Percentiles rank a stretch among this genome's conserved stretches.
phyloP scores from a whole-genome alignment of 257 asterid genomes.

The Rubia yunnanensis region DNA sequence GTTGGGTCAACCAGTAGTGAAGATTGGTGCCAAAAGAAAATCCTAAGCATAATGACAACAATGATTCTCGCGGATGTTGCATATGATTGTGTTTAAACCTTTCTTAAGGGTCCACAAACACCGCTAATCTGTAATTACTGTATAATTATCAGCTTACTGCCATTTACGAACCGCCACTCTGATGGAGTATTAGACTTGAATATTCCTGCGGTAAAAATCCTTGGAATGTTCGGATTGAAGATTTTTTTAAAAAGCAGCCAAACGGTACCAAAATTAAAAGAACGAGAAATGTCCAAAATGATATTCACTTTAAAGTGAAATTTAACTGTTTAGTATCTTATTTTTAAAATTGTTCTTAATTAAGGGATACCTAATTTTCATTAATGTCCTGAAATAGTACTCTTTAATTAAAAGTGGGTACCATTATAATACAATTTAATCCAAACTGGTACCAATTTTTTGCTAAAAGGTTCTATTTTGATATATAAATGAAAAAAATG shows the following conservation, averaged over 20 bases:
- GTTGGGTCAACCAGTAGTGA: not conserved
- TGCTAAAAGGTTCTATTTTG: too few relatives aligned
- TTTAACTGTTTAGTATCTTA: too few relatives aligned
- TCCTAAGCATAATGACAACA: slow-evolving; percentile 3
- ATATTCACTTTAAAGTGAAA: too few relatives aligned
- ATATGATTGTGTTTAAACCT: slow-evolving; percentile 15
- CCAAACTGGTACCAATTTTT: too few relatives aligned
- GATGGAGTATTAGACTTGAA: not conserved
- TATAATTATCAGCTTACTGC: not conserved
- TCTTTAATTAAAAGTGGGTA: too few relatives aligned
- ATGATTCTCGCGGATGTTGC: slow-evolving; percentile 13
- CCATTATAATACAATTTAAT: too few relatives aligned
- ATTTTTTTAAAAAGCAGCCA: too few relatives aligned
- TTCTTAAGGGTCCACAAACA: slow-evolving; percentile 7
- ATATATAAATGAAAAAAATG: too few relatives aligned
- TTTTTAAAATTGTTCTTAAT: too few relatives aligned
- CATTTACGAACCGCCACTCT: not conserved
- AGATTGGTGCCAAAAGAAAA: slow-evolving; percentile 1
- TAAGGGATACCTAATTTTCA: too few relatives aligned
- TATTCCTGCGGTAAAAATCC: not conserved
- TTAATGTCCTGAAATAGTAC: too few relatives aligned
- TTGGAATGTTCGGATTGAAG: not conserved
- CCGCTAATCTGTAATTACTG: slow-evolving; percentile 3
- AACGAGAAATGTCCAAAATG: too few relatives aligned
- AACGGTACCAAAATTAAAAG: not conserved